Evolutionary conservation across 1,284 basidiomycete genomes (phyloP).

Genomic region (Stereum hirsutum): DNA sequence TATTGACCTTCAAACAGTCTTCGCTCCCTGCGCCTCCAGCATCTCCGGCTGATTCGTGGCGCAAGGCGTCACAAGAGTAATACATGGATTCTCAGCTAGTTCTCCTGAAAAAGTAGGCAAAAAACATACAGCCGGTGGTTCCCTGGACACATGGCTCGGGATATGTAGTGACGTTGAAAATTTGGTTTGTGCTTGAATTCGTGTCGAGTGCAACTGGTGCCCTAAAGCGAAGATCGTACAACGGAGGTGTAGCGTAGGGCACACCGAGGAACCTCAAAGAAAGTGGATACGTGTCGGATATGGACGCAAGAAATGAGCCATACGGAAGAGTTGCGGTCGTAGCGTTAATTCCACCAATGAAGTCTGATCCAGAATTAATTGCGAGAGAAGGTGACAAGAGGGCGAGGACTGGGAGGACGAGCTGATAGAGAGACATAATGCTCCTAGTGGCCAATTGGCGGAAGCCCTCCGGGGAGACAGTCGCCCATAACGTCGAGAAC

Average conservation of each 20-base stretch:
- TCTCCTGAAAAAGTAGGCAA: neutral
- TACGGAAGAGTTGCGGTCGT: no score
- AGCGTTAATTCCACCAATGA: no score
- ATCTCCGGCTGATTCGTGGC: conserved; percentile 37
- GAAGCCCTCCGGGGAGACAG: no score
- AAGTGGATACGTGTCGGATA: conserved; percentile 37
- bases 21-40: conserved; percentile 54
- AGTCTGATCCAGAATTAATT: no score
- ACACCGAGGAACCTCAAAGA: conserved; percentile 45
- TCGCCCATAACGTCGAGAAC: no score
- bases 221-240: conserved; percentile 27
- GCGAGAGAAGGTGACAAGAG: no score
- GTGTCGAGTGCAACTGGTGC: conserved; percentile 25
- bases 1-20: conserved; percentile 35
- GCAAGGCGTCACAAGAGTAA: neutral
- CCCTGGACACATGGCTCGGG: conserved; percentile 53
- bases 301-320: no score
- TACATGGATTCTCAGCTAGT: neutral
- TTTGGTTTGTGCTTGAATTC: conserved; percentile 21
- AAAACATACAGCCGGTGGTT: conserved; percentile 32
- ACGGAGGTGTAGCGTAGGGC: conserved; percentile 34
- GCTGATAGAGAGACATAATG: no score
- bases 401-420: no score
- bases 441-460: no score
- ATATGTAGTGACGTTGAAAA: conserved; percentile 39